Evolutionary conservation across 495 filamentous ascomycete genomes (phyloP).

Genomic region (Stereocaulon alpinum): DNA sequence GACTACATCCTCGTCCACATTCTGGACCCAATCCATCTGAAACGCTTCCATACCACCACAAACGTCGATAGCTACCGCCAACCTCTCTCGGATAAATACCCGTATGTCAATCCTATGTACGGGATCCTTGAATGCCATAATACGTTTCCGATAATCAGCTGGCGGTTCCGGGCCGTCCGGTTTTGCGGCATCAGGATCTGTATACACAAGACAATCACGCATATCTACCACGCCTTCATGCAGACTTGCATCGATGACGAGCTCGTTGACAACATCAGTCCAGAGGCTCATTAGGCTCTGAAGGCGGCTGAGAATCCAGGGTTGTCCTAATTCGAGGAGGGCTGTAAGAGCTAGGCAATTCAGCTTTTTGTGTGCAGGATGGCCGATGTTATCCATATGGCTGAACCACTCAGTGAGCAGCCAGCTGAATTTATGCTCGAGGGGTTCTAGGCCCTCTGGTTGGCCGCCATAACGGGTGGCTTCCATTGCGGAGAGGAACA

Average conservation of each 20-base stretch:
- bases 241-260: slow-evolving; percentile 47
- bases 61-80: slow-evolving; percentile 53
- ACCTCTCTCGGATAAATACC: slow-evolving; percentile 55
- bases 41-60: slow-evolving; percentile 67
- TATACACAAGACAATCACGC: slow-evolving; percentile 44
- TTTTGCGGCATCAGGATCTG: slow-evolving; percentile 26
- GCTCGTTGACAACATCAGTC: slow-evolving; percentile 54
- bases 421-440: slow-evolving; percentile 54
- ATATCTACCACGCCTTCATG: slow-evolving; percentile 34
- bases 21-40: slow-evolving; percentile 66
- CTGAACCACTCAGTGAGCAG: slow-evolving; percentile 78
- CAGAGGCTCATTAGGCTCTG: slow-evolving; percentile 62
- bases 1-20: slow-evolving; percentile 77
- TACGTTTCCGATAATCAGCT: slow-evolving; percentile 44
- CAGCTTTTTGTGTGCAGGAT: slow-evolving; percentile 66
- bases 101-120: slow-evolving; percentile 62
- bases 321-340: slow-evolving; percentile 42
- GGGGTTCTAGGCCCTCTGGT: slow-evolving; percentile 9
- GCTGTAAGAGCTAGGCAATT: slow-evolving; percentile 73
- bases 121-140: slow-evolving; percentile 53
- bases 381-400: slow-evolving; percentile 72
- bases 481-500: slow-evolving; percentile 49
- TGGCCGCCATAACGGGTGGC: slow-evolving; percentile 28
- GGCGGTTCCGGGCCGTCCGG: slow-evolving; percentile 48
- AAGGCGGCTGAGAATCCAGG: slow-evolving; percentile 47